A percentile compares a stretch with the other conserved stretches of the same genome.
These are phyloP conservation scores for Corynespora cassiicola DNA, from an alignment of 2,329 filamentous ascomycete species.

Conservation along the genomic window DNA sequence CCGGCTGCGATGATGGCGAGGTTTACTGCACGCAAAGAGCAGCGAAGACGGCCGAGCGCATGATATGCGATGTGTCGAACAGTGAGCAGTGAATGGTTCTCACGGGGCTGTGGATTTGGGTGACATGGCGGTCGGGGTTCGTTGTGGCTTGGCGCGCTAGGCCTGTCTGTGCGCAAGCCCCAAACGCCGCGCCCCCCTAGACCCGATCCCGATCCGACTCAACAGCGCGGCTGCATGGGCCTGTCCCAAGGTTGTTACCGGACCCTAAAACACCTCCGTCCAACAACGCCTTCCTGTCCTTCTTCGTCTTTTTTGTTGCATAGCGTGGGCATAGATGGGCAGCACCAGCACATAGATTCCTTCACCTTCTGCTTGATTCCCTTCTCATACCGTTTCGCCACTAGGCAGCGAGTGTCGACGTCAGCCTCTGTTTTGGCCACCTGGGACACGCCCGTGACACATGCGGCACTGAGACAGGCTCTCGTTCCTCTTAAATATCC, in stretches of 20 bases:
- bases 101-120: slow-evolving; percentile 26
- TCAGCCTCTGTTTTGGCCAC: slow-evolving; percentile 10
- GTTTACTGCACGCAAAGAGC: slow-evolving; percentile 19
- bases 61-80: slow-evolving; percentile 30
- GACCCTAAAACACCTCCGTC: too few species aligned
- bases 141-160: slow-evolving; percentile 18
- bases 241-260: too few species aligned
- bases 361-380: slow-evolving; percentile 24
- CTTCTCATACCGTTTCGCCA: slow-evolving; percentile 38
- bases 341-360: slow-evolving; percentile 20
- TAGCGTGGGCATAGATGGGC: slow-evolving; percentile 35
- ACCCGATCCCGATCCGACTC: too few species aligned
- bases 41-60: slow-evolving; percentile 13
- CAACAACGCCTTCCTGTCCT: slow-evolving; percentile 3
- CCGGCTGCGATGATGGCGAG: slow-evolving; percentile 17
- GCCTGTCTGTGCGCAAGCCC: slow-evolving; percentile 11
- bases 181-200: slow-evolving; percentile 13
- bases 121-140: slow-evolving; percentile 25
- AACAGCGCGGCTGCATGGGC: too few species aligned
- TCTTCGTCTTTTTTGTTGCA: slow-evolving; percentile 26
- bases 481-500: not conserved
- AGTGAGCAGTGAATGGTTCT: slow-evolving; percentile 20
- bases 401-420: slow-evolving; percentile 18
- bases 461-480: not conserved
- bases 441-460: too few species aligned